These are phyloP conservation scores for Haematococcus lacustris DNA, from an alignment of 139 green algal species.

Conservation along the genomic window DNA sequence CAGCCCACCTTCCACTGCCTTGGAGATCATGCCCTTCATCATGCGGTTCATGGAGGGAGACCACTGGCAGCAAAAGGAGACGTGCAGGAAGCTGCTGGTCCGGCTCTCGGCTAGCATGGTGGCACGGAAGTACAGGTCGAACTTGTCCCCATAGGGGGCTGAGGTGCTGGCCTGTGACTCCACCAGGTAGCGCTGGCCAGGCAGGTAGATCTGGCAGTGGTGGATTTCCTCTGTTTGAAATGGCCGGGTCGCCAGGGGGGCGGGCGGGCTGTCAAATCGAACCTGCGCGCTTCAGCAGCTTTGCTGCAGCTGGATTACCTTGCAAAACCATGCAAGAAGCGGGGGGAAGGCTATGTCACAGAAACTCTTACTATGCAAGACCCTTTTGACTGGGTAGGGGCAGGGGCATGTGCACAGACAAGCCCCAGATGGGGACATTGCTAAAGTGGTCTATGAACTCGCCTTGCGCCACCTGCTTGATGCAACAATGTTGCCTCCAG, in stretches of 20 bases:
- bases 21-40: conserved; percentile 21
- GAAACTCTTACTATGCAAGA: background rate
- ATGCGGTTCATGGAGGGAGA: conserved; percentile 30
- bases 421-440: background rate
- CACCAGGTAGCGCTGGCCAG: conserved; percentile 22
- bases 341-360: background rate
- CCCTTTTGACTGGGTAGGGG: background rate
- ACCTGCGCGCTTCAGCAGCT: conserved; percentile 17
- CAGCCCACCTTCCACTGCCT: conserved; percentile 24
- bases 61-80: conserved; percentile 15
- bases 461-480: conserved; percentile 5
- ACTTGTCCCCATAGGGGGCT: conserved; percentile 43
- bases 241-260: conserved; percentile 26
- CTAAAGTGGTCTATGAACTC: background rate
- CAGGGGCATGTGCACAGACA: background rate
- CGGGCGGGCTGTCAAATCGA: conserved; percentile 30
- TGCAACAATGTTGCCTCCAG: background rate
- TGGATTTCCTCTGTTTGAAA: conserved; percentile 36
- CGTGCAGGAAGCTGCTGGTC: conserved; percentile 2
- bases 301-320: too few species aligned
- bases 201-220: conserved; percentile 4
- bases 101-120: background rate
- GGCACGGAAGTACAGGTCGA: conserved; percentile 27
- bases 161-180: conserved; percentile 22
- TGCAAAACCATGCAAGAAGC: background rate